Evolutionary conservation across 1,139 yeast genomes (phyloP).

Genomic region (Geotrichum reessii): DNA sequence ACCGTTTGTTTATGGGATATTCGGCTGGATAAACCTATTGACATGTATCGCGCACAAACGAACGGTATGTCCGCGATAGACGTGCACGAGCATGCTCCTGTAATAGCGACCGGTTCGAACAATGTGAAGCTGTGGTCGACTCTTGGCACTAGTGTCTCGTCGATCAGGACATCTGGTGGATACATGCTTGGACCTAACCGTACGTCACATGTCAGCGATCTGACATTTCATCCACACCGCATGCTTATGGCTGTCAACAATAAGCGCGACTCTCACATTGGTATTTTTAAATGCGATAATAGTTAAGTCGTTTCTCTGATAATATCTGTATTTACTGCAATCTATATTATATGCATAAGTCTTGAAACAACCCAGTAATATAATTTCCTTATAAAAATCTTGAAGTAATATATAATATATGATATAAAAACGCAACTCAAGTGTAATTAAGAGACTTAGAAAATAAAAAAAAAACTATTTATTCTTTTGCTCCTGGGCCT

Average conservation of each 20-base stretch:
- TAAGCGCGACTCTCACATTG: conserved; percentile 70
- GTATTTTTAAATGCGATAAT: conserved; percentile 49
- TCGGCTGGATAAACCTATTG: conserved; percentile 64
- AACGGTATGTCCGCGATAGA: conserved; percentile 67
- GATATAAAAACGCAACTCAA: too few species aligned
- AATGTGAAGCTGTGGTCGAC: conserved; percentile 84
- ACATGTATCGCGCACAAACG: conserved; percentile 52
- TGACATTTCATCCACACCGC: conserved; percentile 87
- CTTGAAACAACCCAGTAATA: not conserved
- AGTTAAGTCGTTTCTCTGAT: not conserved
- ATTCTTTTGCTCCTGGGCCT: conserved; percentile 4
- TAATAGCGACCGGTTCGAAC: conserved; percentile 80
- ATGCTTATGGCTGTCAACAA: conserved; percentile 88
- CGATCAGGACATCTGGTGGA: conserved; percentile 49
- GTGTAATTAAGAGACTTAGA: not conserved
- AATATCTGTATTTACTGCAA: not conserved
- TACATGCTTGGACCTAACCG: conserved; percentile 35
- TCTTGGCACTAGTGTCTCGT: conserved; percentile 63
- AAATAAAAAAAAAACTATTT: not conserved
- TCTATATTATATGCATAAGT: not conserved
- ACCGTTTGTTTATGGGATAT: conserved; percentile 87
- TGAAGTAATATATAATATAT: too few species aligned
- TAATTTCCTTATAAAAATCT: too few species aligned
- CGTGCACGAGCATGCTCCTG: conserved; percentile 94
- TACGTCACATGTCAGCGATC: conserved; percentile 52